Evolutionary conservation across 306 rosid genomes (phyloP).

Genomic region (Gynostemma pentaphyllum): DNA sequence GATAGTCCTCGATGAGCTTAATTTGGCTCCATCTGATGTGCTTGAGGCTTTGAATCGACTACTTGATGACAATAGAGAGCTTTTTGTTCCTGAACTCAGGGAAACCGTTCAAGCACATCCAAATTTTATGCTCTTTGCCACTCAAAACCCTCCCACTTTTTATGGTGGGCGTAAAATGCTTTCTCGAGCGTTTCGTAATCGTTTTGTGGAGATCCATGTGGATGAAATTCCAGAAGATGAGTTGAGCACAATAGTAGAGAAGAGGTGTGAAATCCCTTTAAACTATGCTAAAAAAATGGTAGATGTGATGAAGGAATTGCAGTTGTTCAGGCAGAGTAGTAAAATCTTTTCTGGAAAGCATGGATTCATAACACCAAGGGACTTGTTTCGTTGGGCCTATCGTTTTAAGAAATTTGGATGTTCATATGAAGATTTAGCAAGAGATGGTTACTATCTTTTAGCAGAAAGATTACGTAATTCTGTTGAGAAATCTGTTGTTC

Average conservation of each 20-base stretch:
- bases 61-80: slow-evolving; percentile 91
- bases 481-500: slow-evolving; percentile 57
- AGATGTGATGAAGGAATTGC: slow-evolving; percentile 81
- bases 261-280: slow-evolving; percentile 47
- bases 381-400: slow-evolving; percentile 90
- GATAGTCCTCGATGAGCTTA: slow-evolving; percentile 96
- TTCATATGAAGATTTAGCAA: slow-evolving; percentile 59
- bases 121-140: slow-evolving; percentile 90
- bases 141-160: slow-evolving; percentile 88
- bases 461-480: slow-evolving; percentile 75
- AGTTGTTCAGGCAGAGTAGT: slow-evolving; percentile 60
- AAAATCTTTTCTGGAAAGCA: slow-evolving; percentile 82
- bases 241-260: slow-evolving; percentile 50
- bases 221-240: slow-evolving; percentile 83
- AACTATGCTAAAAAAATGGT: slow-evolving; percentile 70
- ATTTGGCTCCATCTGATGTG: slow-evolving; percentile 97
- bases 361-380: slow-evolving; percentile 93
- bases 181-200: slow-evolving; percentile 90
- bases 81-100: slow-evolving; percentile 83
- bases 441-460: slow-evolving; percentile 90
- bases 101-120: slow-evolving; percentile 59
- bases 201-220: slow-evolving; percentile 86
- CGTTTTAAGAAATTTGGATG: slow-evolving; percentile 57
- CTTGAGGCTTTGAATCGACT: slow-evolving; percentile 89
- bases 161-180: slow-evolving; percentile 94